Percentiles rank a stretch among this genome's conserved stretches.
These are phyloP conservation scores for Aristolochia fimbriata DNA, from an alignment of 164 flowering plant genomes.

Conservation along the genomic window DNA sequence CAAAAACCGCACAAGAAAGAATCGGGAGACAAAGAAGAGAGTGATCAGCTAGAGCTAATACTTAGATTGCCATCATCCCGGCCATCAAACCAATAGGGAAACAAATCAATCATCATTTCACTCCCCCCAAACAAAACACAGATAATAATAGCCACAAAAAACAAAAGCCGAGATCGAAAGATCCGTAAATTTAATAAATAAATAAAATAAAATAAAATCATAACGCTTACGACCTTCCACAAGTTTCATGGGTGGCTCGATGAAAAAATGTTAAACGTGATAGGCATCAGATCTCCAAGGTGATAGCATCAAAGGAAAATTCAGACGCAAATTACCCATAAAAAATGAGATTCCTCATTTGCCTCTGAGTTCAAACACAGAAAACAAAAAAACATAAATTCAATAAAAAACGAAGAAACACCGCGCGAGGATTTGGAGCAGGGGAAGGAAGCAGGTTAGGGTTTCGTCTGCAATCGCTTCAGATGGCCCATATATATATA, in stretches of 20 bases:
- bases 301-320: constrained; percentile 10
- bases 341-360: constrained; percentile 10
- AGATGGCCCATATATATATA: too few relatives aligned
- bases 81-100: constrained; percentile 13
- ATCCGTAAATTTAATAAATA: not conserved
- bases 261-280: not conserved
- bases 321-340: constrained; percentile 17
- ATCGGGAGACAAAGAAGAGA: not conserved
- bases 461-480: not conserved
- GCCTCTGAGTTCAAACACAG: not conserved
- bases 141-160: not conserved
- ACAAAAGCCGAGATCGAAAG: not conserved
- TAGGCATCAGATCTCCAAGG: constrained; percentile 17
- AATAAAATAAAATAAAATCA: too few relatives aligned
- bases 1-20: not conserved
- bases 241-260: too few relatives aligned
- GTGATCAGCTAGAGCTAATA: constrained; percentile 18
- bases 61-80: constrained; percentile 6
- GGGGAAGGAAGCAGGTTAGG: not conserved
- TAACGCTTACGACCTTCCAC: too few relatives aligned
- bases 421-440: not conserved
- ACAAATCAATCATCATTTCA: constrained; percentile 8
- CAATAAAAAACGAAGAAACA: not conserved
- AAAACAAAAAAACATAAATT: not conserved
- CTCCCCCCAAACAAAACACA: constrained; percentile 4